These are phyloP conservation scores for Xylariaceae sp. DNA, from an alignment of 2,329 filamentous ascomycete genomes.

Conservation along the genomic window DNA sequence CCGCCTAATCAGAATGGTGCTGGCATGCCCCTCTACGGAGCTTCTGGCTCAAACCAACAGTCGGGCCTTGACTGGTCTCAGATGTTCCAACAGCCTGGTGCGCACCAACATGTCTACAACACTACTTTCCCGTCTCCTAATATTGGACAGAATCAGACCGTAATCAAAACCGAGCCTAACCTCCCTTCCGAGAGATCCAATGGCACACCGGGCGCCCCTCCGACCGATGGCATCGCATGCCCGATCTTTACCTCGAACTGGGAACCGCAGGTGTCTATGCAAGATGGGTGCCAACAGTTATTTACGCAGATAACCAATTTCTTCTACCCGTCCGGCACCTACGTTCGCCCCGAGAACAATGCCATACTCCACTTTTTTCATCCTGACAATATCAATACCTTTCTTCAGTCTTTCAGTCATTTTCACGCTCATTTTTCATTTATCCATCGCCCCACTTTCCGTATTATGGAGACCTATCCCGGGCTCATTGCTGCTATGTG, in stretches of 20 bases:
- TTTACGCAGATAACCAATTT: constrained; percentile 53
- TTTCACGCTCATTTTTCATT: constrained; percentile 70
- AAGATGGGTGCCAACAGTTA: constrained; percentile 49
- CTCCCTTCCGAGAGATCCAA: constrained; percentile 45
- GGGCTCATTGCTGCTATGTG: constrained; percentile 65
- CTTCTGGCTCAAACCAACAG: constrained; percentile 56
- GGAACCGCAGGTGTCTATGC: constrained; percentile 43
- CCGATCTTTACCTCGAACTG: constrained; percentile 44
- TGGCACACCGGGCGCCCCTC: constrained; percentile 40
- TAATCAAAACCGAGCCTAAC: constrained; percentile 62
- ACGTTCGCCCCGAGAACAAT: constrained; percentile 50
- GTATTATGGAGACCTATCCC: constrained; percentile 59
- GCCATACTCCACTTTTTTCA: constrained; percentile 57
- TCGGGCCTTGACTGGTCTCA: constrained; percentile 68
- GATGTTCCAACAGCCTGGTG: constrained; percentile 67
- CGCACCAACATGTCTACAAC: constrained; percentile 56
- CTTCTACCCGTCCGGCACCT: constrained; percentile 52
- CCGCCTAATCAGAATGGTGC: constrained; percentile 54
- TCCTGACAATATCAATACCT: constrained; percentile 63
- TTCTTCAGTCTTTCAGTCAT: constrained; percentile 65
- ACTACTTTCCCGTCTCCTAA: constrained; percentile 56
- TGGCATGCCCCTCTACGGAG: constrained; percentile 58
- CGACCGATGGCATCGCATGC: constrained; percentile 37
- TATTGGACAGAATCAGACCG: constrained; percentile 63
- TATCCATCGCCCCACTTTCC: constrained; percentile 67